Evolutionary conservation across 768 basidiomycete genomes (phyloP), one percentile per base, ranked within the genome.

Genomic region (Xerocomellus intermedius): DNA sequence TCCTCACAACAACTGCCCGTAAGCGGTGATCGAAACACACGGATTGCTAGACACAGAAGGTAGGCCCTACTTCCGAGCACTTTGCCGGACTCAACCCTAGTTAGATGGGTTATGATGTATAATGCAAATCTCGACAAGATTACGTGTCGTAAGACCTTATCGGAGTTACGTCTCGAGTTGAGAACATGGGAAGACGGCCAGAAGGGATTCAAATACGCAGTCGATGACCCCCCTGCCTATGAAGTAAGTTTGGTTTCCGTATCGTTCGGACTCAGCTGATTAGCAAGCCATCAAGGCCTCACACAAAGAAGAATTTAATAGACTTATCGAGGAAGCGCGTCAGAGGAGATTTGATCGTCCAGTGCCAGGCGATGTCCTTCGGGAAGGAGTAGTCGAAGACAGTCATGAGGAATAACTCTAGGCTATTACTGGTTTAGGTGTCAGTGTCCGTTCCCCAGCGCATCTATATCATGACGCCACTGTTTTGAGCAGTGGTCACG

Each of bases 71-170:
- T 26, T 21, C 7, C 7, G 3, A 16, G 7, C 22, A 14, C 17
- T 24, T 28, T 19, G 10, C 19, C 32, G 19, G 16, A 35, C 35
- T 59, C n/a, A 50, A 47, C 24, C 28, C 47, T 44, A 5, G 19
- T 28, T 17, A 89, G 87, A 58, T 90, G 86, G 86, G 77, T 86
- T 0, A 82, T 83, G 71, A 65, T 85, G 39, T 84, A 78, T 60
- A 90, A 90, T 56, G 82, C 86, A 28, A 90, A 89, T 64, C 74
- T 87, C 9, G 88, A 90, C 70, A 80, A 79, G 58, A 75, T 76
- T 19, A 48, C 60, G 17, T 72, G 77, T 42, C 77, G 85, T 28
- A 81, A 80, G 63, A 74, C 73, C 17, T 66, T 74, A 51, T 56
- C 65, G 1, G 78, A 79, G 35, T 75, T 89, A 14, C 75, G 76